A percentile compares a stretch with the other conserved stretches of the same genome.
Evolutionary conservation across 441 rosid species (phyloP).

Genomic region (Eruca vesicaria): DNA sequence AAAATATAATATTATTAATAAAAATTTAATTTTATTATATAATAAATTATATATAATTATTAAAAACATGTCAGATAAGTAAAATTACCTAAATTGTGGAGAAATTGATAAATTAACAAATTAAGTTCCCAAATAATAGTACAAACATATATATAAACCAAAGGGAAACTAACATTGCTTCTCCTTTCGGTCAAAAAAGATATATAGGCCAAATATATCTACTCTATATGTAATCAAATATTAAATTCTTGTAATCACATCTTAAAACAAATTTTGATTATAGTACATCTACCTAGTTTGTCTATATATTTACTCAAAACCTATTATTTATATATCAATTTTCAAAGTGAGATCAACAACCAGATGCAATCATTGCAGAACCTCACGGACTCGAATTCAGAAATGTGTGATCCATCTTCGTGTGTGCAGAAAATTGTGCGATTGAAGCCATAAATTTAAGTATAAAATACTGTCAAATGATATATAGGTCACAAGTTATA

Average conservation of each 20-base stretch:
- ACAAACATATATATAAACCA: no score
- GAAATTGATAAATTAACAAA: no score
- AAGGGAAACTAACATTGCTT: no score
- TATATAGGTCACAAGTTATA: constrained; percentile 9
- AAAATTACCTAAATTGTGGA: no score
- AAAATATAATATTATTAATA: no score
- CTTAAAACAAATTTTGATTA: neutral
- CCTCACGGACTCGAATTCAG: neutral
- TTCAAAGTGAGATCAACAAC: constrained; percentile 6
- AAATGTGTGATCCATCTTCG: constrained; percentile 11
- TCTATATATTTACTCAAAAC: neutral
- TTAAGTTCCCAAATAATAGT: no score
- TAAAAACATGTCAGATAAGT: no score
- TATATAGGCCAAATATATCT: neutral
- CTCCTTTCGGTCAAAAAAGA: no score
- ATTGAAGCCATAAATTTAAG: constrained; percentile 5
- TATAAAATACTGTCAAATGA: neutral
- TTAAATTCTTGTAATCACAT: neutral
- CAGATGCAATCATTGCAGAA: neutral
- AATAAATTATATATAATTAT: no score
- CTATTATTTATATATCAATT: neutral
- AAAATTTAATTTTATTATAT: no score
- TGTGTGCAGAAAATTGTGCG: constrained; percentile 2
- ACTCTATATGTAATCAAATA: neutral
- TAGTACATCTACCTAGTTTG: neutral